Evolutionary conservation across 306 rosid genomes (phyloP), one percentile per base, ranked within the genome.

Genomic region (Trichosanthes cucumerina): DNA sequence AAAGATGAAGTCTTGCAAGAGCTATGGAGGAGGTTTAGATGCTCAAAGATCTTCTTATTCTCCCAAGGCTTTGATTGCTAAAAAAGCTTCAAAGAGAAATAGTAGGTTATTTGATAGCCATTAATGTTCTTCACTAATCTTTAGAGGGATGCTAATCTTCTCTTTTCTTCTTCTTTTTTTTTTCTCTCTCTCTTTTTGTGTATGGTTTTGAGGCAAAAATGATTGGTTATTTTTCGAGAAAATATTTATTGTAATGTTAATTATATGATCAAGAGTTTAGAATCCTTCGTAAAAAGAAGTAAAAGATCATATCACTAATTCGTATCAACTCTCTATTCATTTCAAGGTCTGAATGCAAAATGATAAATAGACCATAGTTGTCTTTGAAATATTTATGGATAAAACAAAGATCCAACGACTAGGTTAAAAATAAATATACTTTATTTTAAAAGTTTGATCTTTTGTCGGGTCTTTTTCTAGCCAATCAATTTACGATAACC

Each of bases 41-140:
- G 44, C 79, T 65, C 83, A 86, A 28, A 90, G 47, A 80, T 81
- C 85, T 63, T 81, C 85, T 63, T 80, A 72, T 44, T 70, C 76
- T 77, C 96, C 93, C 1, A 92, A 88, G 75, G 82, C 91, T 65
- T 83, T 82, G 11, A 92, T 92, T 70, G 85, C 93, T 58, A 90
- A 94, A 86, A 92, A 87, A 79, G 53, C 87, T 77, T 79, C 90
- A 81, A 86, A 84, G 56, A 70, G 53, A 44, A 44, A 14, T 70
- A 70, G 28, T 70, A 41, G 56, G 56, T 44, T 23, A 21, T 70
- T 70, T 21, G 76, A 43, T 14, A 7, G 38, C 56, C 56, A 70
- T 70, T 70, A 11, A 70, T 70, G 24, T 38, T 68, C 16, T 18
- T 39, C 38, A 60, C 16, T 60, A 13, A 26, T 31, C 12, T 34